Percentiles rank a stretch among this genome's conserved stretches.
These are phyloP conservation scores for Saccharomycopsis fodiens DNA, from an alignment of 805 yeast species.

Conservation along the genomic window DNA sequence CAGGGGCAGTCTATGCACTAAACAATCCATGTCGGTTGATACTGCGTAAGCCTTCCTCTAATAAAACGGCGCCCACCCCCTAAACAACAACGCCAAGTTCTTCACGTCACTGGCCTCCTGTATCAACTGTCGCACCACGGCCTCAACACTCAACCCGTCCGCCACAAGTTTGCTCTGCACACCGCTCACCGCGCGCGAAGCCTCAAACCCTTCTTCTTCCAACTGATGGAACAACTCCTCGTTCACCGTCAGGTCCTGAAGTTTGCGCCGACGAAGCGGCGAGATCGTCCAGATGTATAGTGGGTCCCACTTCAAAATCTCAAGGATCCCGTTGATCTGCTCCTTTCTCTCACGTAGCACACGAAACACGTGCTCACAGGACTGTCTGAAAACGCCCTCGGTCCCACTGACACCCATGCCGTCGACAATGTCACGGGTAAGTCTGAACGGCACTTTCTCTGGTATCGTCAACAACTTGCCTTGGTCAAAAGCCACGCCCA, in stretches of 20 bases:
- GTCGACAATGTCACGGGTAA: conserved; percentile 85
- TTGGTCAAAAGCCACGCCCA: conserved; percentile 95
- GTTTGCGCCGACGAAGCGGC: conserved; percentile 51
- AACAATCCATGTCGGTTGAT: too few species aligned
- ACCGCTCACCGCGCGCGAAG: conserved; percentile 65
- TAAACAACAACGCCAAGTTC: conserved; percentile 66
- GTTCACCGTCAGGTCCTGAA: conserved; percentile 34
- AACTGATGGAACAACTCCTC: conserved; percentile 20
- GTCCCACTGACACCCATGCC: conserved; percentile 88
- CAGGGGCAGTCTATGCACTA: too few species aligned
- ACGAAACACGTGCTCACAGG: conserved; percentile 65
- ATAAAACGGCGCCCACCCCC: conserved; percentile 81
- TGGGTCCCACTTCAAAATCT: conserved; percentile 88
- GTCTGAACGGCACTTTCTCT: conserved; percentile 87
- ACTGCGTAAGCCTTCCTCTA: too few species aligned
- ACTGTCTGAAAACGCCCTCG: conserved; percentile 64
- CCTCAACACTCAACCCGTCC: conserved; percentile 69
- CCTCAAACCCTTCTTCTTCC: conserved; percentile 52
- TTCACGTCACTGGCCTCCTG: conserved; percentile 62
- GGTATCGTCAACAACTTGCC: conserved; percentile 81
- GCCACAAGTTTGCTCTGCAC: conserved; percentile 66
- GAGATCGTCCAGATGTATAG: conserved; percentile 87
- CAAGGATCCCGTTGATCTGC: conserved; percentile 71
- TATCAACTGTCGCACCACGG: conserved; percentile 73
- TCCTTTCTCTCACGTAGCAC: conserved; percentile 60